These are phyloP conservation scores for Fraxinus albicans DNA, from an alignment of 305 asterid species.

Conservation along the genomic window DNA sequence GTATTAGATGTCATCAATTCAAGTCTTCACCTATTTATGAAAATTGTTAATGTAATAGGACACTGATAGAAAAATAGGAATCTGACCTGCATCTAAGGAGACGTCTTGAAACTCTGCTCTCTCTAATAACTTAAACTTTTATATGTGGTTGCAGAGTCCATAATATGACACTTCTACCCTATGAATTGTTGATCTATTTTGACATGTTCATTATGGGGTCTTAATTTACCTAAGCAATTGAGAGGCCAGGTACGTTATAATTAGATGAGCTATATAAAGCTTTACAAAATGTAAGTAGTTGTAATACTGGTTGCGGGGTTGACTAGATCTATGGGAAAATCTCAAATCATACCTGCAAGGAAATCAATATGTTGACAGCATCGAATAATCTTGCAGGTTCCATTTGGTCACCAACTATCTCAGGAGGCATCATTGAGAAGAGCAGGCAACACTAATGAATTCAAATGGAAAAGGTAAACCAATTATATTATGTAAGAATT, in stretches of 20 bases:
- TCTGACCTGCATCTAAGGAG: not conserved
- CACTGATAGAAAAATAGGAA: not conserved
- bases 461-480: not conserved
- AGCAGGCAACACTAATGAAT: constrained; percentile 69
- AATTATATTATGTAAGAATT: not conserved
- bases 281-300: not conserved
- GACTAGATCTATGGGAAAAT: not conserved
- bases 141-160: not conserved
- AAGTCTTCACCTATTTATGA: not conserved
- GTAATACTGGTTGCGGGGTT: not conserved
- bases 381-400: constrained; percentile 56
- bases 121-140: not conserved
- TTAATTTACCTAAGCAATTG: not conserved
- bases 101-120: not conserved
- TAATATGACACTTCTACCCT: not conserved
- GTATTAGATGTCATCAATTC: not conserved
- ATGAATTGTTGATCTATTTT: not conserved
- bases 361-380: constrained; percentile 73
- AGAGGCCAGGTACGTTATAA: not conserved
- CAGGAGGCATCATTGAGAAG: constrained; percentile 71
- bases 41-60: not conserved
- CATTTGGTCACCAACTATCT: constrained; percentile 67
- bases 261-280: not conserved
- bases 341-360: constrained; percentile 53
- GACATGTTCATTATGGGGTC: not conserved